Evolutionary conservation across 1,284 basidiomycete species (phyloP).

Genomic region (Phellopilus nigrolimitatus): DNA sequence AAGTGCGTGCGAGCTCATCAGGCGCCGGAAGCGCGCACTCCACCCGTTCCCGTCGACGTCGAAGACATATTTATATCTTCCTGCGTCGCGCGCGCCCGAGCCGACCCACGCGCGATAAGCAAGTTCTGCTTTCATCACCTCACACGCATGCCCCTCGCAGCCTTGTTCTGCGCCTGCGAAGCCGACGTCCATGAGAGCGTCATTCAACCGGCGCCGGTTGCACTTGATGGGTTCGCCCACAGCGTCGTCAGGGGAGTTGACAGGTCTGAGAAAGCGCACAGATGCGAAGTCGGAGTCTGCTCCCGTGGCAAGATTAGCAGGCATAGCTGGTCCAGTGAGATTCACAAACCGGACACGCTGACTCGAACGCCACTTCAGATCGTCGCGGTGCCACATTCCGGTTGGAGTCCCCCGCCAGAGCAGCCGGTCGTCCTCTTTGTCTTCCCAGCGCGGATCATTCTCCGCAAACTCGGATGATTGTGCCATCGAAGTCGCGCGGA

Average conservation of each 20-base stretch:
- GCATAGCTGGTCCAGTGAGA: slow-evolving; percentile 28
- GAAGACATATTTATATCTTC: slow-evolving; percentile 59
- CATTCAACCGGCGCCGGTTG: slow-evolving; percentile 38
- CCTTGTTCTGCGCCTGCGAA: slow-evolving; percentile 41
- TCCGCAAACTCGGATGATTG: slow-evolving; percentile 33
- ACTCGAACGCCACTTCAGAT: slow-evolving; percentile 44
- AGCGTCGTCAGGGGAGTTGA: slow-evolving; percentile 22
- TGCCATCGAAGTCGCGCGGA: slow-evolving; percentile 44
- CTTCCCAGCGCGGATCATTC: slow-evolving; percentile 50
- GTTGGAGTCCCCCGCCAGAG: slow-evolving; percentile 67
- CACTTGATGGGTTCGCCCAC: slow-evolving; percentile 41
- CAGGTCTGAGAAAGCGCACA: slow-evolving; percentile 26
- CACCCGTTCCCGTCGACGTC: slow-evolving; percentile 71
- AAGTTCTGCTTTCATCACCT: slow-evolving; percentile 39
- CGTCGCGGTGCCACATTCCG: slow-evolving; percentile 46
- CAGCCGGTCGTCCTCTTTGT: slow-evolving; percentile 50
- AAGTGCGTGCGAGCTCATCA: slow-evolving; percentile 58
- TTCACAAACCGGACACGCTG: slow-evolving; percentile 41
- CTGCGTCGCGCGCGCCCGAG: slow-evolving; percentile 29
- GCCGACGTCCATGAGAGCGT: slow-evolving; percentile 50
- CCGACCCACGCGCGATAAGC: slow-evolving; percentile 35
- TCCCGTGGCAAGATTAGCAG: slow-evolving; percentile 34
- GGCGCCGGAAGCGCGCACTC: slow-evolving; percentile 63
- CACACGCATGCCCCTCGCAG: slow-evolving; percentile 43
- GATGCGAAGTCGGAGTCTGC: slow-evolving; percentile 15